phyloP scores from a whole-genome alignment of 2,329 filamentous ascomycete species.

The Waltergamsia citrina region DNA sequence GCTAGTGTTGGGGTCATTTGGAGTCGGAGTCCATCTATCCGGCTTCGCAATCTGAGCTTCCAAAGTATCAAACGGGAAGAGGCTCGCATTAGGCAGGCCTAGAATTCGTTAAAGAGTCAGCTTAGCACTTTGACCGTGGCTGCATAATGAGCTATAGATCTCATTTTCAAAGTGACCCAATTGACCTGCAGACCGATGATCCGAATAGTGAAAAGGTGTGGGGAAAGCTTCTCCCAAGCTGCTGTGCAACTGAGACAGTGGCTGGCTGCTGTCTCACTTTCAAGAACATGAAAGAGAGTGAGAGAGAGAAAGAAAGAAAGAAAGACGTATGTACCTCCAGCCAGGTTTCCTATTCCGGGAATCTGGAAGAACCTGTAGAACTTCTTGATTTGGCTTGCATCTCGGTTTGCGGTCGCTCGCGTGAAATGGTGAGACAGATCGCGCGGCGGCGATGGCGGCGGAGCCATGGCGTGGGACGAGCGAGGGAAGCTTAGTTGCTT shows the following conservation, averaged over 20 bases:
- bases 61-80: conserved; percentile 87
- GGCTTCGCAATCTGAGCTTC: conserved; percentile 72
- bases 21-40: conserved; percentile 62
- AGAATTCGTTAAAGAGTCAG: background rate
- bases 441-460: conserved; percentile 34
- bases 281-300: background rate
- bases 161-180: background rate
- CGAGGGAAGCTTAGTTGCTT: background rate
- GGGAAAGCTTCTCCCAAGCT: too few relatives aligned
- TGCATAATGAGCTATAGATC: background rate
- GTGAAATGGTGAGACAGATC: conserved; percentile 78
- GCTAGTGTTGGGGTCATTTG: conserved; percentile 41
- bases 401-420: conserved; percentile 53
- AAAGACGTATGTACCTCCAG: conserved; percentile 45
- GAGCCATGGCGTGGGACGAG: background rate
- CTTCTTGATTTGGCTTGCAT: conserved; percentile 60
- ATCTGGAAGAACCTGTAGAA: conserved; percentile 79
- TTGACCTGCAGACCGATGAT: background rate
- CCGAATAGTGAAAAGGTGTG: background rate
- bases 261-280: too few relatives aligned
- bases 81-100: conserved; percentile 72
- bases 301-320: background rate
- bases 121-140: background rate
- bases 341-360: conserved; percentile 52
- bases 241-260: too few relatives aligned